Conservation (phyloP, 2,329 filamentous ascomycete species). For the Dryadomyces quercivorus region DNA sequence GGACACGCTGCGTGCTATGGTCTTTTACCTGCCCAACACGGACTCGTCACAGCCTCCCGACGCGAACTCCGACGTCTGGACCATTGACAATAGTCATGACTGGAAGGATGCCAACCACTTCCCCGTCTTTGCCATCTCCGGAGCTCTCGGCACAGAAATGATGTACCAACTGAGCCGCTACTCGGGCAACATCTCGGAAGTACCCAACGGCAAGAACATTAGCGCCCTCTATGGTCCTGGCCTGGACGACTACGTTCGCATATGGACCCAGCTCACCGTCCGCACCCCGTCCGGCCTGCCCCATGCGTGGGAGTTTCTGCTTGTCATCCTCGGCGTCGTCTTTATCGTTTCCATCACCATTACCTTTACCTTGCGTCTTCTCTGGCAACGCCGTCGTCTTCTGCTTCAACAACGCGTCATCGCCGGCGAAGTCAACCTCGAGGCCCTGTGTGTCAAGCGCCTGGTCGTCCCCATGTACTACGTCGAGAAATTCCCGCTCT, state of each 20-base stretch:
- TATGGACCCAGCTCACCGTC: slow-evolving; percentile 44
- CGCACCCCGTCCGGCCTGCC: slow-evolving; percentile 42
- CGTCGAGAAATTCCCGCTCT: slow-evolving; percentile 64
- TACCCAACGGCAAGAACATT: slow-evolving; percentile 47
- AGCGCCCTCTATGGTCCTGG: slow-evolving; percentile 40
- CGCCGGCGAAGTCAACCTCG: slow-evolving; percentile 72
- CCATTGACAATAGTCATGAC: slow-evolving; percentile 51
- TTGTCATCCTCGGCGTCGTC: slow-evolving; percentile 60
- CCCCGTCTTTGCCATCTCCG: slow-evolving; percentile 73
- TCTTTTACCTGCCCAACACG: slow-evolving; percentile 50
- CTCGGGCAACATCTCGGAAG: slow-evolving; percentile 57
- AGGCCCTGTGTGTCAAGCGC: slow-evolving; percentile 73
- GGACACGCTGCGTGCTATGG: slow-evolving; percentile 48
- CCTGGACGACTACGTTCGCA: slow-evolving; percentile 44
- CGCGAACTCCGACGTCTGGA: slow-evolving; percentile 54
- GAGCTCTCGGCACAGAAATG: slow-evolving; percentile 51
- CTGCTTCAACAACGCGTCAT: slow-evolving; percentile 58
- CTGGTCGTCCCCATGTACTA: slow-evolving; percentile 62
- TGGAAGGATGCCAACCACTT: slow-evolving; percentile 64
- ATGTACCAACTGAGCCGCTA: slow-evolving; percentile 64
- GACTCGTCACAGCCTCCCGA: slow-evolving; percentile 51
- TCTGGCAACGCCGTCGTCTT: slow-evolving; percentile 60
- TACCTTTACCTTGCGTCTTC: slow-evolving; percentile 61
- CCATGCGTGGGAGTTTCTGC: slow-evolving; percentile 68
- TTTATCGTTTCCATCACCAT: slow-evolving; percentile 54